Conservation (phyloP, 441 rosid genomes). For the Melastoma candidum region DNA sequence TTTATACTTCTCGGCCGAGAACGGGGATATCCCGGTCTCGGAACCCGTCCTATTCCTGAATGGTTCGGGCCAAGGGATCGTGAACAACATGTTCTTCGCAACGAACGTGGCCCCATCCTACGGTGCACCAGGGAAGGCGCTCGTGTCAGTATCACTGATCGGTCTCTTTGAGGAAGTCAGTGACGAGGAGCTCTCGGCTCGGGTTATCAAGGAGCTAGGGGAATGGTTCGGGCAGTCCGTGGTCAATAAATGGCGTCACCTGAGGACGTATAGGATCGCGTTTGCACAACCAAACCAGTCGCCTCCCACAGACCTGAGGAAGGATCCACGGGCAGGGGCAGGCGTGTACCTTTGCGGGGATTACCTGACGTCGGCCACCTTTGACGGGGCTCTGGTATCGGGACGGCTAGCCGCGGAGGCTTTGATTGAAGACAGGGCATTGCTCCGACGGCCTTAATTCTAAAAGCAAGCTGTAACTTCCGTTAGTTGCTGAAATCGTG, state of each 20-base stretch:
- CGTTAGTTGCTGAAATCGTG: no score
- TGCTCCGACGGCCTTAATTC: background rate
- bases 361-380: slow-evolving; percentile 66
- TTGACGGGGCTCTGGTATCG: slow-evolving; percentile 82
- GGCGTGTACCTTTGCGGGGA: slow-evolving; percentile 67
- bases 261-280: slow-evolving; percentile 53
- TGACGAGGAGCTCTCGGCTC: slow-evolving; percentile 37
- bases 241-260: slow-evolving; percentile 56
- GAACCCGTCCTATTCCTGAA: slow-evolving; percentile 72
- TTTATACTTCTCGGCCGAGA: slow-evolving; percentile 53
- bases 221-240: slow-evolving; percentile 51
- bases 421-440: slow-evolving; percentile 33
- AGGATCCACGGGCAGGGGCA: slow-evolving; percentile 28
- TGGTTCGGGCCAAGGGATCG: slow-evolving; percentile 60
- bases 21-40: slow-evolving; percentile 37
- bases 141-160: slow-evolving; percentile 66
- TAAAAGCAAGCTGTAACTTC: no score
- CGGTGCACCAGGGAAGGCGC: slow-evolving; percentile 54
- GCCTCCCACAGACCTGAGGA: slow-evolving; percentile 64
- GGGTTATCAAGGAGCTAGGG: slow-evolving; percentile 48
- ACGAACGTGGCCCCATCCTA: slow-evolving; percentile 75
- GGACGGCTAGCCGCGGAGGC: slow-evolving; percentile 78
- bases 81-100: slow-evolving; percentile 83
- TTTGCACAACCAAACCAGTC: slow-evolving; percentile 82
- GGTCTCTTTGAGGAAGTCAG: slow-evolving; percentile 44